Percentiles rank a stretch among this genome's conserved stretches.
Evolutionary conservation across 1,284 basidiomycete species (phyloP).

Genomic region (Termitomyces sp.): DNA sequence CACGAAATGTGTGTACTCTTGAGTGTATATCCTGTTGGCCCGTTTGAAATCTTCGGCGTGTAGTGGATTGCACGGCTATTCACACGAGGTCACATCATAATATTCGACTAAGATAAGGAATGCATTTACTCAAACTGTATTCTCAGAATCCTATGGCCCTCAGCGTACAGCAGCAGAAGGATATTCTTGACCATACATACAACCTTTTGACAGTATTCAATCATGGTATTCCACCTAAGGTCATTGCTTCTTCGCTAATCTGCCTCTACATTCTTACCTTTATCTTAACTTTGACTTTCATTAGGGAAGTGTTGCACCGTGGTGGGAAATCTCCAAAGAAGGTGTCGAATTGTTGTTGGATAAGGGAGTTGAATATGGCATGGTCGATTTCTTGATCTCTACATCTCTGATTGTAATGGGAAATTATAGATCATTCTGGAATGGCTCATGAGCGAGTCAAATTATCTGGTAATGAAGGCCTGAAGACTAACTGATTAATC

Average conservation of each 20-base stretch:
- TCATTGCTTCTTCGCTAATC: conserved; percentile 17
- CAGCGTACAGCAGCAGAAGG: conserved; percentile 63
- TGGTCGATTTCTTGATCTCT: too few species aligned
- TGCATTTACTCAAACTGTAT: background rate
- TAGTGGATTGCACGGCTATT: conserved; percentile 71
- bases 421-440: conserved; percentile 57
- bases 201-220: conserved; percentile 66
- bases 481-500: background rate
- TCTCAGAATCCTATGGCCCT: conserved; percentile 58
- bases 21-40: background rate
- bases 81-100: conserved; percentile 48
- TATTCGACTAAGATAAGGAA: too few species aligned
- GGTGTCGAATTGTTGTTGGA: conserved; percentile 64
- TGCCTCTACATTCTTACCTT: background rate
- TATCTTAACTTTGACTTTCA: too few species aligned
- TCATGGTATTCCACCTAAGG: conserved; percentile 60
- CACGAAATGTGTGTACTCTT: conserved; percentile 52
- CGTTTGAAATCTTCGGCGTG: background rate
- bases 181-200: conserved; percentile 67
- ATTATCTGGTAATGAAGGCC: background rate
- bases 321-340: conserved; percentile 77
- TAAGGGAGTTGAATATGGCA: conserved; percentile 74
- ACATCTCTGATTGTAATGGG: background rate
- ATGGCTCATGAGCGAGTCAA: conserved; percentile 45
- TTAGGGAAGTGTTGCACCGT: conserved; percentile 56